Percentiles rank a stretch among this genome's conserved stretches.
These are phyloP conservation scores for Fusarium sacchari DNA, from an alignment of 2,329 filamentous ascomycete genomes.

Conservation along the genomic window DNA sequence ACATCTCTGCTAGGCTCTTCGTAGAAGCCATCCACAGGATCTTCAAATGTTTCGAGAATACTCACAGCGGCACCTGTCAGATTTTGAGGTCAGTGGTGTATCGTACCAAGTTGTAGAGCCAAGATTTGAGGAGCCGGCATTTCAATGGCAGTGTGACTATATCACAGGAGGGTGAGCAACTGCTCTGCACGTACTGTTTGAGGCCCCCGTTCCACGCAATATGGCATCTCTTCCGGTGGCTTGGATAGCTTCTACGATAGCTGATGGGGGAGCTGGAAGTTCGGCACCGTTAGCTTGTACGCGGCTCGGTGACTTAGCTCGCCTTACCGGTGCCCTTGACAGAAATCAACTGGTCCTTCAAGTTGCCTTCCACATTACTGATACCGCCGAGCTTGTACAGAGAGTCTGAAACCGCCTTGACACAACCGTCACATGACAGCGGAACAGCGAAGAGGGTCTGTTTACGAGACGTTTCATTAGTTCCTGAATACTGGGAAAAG, in stretches of 20 bases:
- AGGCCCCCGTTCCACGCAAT: conserved; percentile 84
- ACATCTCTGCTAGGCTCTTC: conserved; percentile 67
- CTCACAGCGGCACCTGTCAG: conserved; percentile 81
- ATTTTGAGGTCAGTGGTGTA: conserved; percentile 15
- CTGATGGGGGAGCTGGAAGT: conserved; percentile 77
- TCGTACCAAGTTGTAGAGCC: neutral
- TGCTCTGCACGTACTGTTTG: conserved; percentile 74
- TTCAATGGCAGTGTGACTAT: neutral
- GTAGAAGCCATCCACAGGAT: conserved; percentile 58
- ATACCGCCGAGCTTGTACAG: conserved; percentile 83
- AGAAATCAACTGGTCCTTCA: conserved; percentile 84
- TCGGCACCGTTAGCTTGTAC: conserved; percentile 14
- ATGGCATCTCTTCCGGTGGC: conserved; percentile 93
- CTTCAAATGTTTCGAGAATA: conserved; percentile 88
- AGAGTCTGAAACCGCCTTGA: conserved; percentile 84
- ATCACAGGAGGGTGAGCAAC: neutral
- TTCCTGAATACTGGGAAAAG: conserved; percentile 23
- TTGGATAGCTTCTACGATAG: conserved; percentile 90
- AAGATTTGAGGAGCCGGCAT: neutral
- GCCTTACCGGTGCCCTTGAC: conserved; percentile 81
- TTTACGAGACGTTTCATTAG: conserved; percentile 51
- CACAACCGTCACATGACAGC: conserved; percentile 88
- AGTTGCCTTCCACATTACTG: conserved; percentile 81
- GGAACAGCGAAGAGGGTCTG: conserved; percentile 96
- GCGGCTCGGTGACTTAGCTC: neutral